Evolutionary conservation across 345 rosid species (phyloP).

Genomic region (Mallotus nudiflorus): DNA sequence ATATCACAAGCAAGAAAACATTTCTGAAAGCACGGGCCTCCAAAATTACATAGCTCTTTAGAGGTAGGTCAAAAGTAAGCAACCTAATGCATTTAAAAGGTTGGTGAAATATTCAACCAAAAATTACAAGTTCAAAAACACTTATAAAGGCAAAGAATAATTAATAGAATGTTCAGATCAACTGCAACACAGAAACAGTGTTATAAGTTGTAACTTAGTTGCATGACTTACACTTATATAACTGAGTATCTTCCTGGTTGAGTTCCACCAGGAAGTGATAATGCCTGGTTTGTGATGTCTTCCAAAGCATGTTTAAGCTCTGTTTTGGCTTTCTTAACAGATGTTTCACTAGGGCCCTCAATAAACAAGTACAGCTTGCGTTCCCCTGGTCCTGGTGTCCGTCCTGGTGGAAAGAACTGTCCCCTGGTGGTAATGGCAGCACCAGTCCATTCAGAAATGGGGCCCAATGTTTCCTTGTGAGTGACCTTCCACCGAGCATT

Average conservation of each 20-base stretch:
- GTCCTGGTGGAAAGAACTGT: slow-evolving; percentile 73
- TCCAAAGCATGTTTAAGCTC: slow-evolving; percentile 89
- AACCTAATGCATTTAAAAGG: not conserved
- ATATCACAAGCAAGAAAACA: not conserved
- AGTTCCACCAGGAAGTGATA: slow-evolving; percentile 87
- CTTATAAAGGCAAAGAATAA: not conserved
- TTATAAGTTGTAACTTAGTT: not conserved
- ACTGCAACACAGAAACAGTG: not conserved
- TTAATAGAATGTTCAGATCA: not conserved
- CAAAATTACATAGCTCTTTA: no score
- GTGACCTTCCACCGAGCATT: slow-evolving; percentile 99
- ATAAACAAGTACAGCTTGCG: slow-evolving; percentile 90
- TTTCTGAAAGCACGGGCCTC: no score
- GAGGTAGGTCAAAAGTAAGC: no score
- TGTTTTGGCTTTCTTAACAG: slow-evolving; percentile 85
- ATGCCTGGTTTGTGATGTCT: slow-evolving; percentile 77
- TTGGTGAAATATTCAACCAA: not conserved
- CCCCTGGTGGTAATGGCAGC: slow-evolving; percentile 97
- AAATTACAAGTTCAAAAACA: not conserved
- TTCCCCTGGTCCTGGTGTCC: slow-evolving; percentile 67
- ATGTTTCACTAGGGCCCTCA: slow-evolving; percentile 84
- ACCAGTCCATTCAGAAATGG: slow-evolving; percentile 93
- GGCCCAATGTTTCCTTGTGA: slow-evolving; percentile 97
- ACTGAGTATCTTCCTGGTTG: slow-evolving; percentile 95
- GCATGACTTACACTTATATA: slow-evolving; percentile 41